Percentiles rank a stretch among this genome's conserved stretches.
phyloP scores from a whole-genome alignment of 2,329 filamentous ascomycete species.

The Cadophora sp. region DNA sequence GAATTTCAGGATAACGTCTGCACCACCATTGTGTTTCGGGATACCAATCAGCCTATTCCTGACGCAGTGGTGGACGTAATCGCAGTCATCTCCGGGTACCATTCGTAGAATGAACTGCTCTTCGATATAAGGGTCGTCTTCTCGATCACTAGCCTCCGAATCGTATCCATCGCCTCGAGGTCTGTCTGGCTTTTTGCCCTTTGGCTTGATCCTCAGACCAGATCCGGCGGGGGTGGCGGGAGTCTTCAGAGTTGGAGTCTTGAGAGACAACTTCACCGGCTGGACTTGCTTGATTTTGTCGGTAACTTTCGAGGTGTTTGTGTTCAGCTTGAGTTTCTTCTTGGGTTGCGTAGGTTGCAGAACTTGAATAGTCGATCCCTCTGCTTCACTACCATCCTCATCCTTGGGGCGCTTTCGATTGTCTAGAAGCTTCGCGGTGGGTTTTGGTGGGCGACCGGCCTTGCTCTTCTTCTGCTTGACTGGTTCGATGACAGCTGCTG shows the following conservation, averaged over 20 bases:
- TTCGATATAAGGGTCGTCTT: constrained; percentile 86
- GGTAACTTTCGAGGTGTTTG: background rate
- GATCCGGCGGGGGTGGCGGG: constrained; percentile 45
- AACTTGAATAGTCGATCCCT: constrained; percentile 44
- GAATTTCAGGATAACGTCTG: constrained; percentile 82
- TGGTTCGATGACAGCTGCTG: constrained; percentile 11
- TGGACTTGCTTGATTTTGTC: constrained; percentile 29
- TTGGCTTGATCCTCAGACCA: constrained; percentile 64
- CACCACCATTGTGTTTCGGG: constrained; percentile 67
- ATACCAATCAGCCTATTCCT: constrained; percentile 79
- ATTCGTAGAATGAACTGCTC: constrained; percentile 91
- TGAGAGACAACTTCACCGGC: constrained; percentile 8
- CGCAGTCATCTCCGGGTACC: constrained; percentile 83
- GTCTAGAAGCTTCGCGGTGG: constrained; percentile 62
- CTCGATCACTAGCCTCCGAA: constrained; percentile 90
- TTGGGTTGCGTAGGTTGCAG: constrained; percentile 35
- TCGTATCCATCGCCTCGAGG: constrained; percentile 91
- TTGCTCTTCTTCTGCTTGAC: constrained; percentile 58
- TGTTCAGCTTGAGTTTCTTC: constrained; percentile 57
- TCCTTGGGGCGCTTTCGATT: constrained; percentile 65
- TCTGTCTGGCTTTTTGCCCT: constrained; percentile 72
- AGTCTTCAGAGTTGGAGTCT: constrained; percentile 35
- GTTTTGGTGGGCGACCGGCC: constrained; percentile 64
- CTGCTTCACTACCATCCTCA: constrained; percentile 56
- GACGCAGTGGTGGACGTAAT: constrained; percentile 80